Percentiles rank a stretch among this genome's conserved stretches.
Evolutionary conservation across 805 yeast species (phyloP).

Genomic region (Priceomyces haplophilus): DNA sequence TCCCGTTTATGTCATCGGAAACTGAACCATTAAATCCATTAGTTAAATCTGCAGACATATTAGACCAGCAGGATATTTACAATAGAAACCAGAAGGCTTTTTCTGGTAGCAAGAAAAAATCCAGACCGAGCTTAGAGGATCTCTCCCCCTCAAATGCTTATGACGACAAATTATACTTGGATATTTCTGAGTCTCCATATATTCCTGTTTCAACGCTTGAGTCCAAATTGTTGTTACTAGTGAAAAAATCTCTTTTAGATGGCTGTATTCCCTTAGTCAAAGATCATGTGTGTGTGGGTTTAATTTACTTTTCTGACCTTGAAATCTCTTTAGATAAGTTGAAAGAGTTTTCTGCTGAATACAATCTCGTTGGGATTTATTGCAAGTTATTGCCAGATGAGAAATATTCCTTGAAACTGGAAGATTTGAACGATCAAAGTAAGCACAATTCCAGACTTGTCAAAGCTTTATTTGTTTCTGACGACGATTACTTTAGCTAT

Average conservation of each 20-base stretch:
- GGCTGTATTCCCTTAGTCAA: constrained; percentile 52
- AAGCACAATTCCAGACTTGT: constrained; percentile 10
- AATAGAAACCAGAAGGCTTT: constrained; percentile 9
- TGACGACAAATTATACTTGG: constrained; percentile 26
- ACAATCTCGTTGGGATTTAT: constrained; percentile 28
- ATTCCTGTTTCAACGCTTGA: constrained; percentile 31
- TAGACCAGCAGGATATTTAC: constrained; percentile 18
- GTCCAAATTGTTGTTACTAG: constrained; percentile 34
- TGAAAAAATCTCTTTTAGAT: constrained; percentile 43
- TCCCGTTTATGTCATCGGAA: constrained; percentile 50
- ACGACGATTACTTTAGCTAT: constrained; percentile 28
- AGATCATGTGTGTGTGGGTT: constrained; percentile 37
- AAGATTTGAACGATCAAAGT: constrained; percentile 1
- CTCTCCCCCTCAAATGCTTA: too few species aligned
- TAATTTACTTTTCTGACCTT: constrained; percentile 49
- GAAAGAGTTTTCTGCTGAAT: constrained; percentile 24
- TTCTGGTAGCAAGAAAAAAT: constrained; percentile 4
- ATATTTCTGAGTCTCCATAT: constrained; percentile 33
- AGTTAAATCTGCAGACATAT: constrained; percentile 32
- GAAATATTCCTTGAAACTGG: constrained; percentile 6
- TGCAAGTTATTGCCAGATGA: constrained; percentile 23
- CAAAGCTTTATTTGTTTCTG: constrained; percentile 4
- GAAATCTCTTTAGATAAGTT: constrained; percentile 50
- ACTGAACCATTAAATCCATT: constrained; percentile 33
- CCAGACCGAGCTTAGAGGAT: constrained; percentile 7